A percentile compares a stretch with the other conserved stretches of the same genome.
Evolutionary conservation across 495 filamentous ascomycete genomes (phyloP).

Genomic region (Neurospora sp.): DNA sequence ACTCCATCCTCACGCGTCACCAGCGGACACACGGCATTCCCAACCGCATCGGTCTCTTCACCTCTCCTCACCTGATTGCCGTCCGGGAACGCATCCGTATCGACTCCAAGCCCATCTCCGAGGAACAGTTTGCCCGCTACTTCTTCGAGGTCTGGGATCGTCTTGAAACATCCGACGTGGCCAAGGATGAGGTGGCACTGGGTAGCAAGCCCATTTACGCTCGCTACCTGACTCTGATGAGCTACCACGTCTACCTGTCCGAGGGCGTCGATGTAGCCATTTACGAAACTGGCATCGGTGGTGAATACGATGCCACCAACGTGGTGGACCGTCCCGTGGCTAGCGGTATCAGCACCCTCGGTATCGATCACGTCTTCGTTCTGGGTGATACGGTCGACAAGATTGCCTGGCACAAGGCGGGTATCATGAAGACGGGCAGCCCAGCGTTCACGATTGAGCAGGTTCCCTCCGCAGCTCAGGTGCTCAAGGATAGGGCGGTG

Average conservation of each 20-base stretch:
- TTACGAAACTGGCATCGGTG: constrained; percentile 89
- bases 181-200: constrained; percentile 22
- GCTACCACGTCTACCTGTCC: constrained; percentile 73
- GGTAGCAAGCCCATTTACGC: constrained; percentile 72
- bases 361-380: constrained; percentile 77
- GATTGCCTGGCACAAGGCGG: constrained; percentile 96
- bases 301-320: constrained; percentile 90
- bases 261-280: constrained; percentile 75
- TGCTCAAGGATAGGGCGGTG: constrained; percentile 58
- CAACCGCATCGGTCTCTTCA: constrained; percentile 69
- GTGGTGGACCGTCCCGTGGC: constrained; percentile 66
- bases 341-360: constrained; percentile 70
- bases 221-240: constrained; percentile 81
- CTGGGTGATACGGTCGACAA: constrained; percentile 77
- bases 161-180: constrained; percentile 34
- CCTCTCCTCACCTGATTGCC: constrained; percentile 78
- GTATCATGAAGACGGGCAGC: constrained; percentile 69
- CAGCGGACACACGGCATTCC: constrained; percentile 22
- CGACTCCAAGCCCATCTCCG: constrained; percentile 62
- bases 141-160: constrained; percentile 89
- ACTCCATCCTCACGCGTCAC: constrained; percentile 41
- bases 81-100: constrained; percentile 86
- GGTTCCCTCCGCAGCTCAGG: constrained; percentile 49
- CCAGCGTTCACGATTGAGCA: constrained; percentile 72
- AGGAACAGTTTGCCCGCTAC: constrained; percentile 66